Percentiles rank a stretch among this genome's conserved stretches.
phyloP scores from a whole-genome alignment of 2,329 filamentous ascomycete species.

The Tolypocladium amazonense region DNA sequence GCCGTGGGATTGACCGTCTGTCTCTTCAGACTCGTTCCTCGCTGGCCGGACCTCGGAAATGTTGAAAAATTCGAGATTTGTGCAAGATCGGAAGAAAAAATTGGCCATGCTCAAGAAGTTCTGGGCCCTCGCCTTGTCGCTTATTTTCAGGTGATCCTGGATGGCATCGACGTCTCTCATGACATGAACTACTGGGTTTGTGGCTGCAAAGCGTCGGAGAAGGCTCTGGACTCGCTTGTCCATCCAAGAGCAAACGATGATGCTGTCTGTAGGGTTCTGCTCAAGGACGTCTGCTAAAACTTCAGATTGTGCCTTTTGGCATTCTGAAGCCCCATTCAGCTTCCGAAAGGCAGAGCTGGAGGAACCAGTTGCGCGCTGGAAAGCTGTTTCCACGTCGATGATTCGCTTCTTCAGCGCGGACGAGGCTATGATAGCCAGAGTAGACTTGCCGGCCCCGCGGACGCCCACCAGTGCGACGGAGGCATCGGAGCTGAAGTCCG shows the following conservation, averaged over 20 bases:
- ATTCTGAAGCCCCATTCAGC: conserved; percentile 48
- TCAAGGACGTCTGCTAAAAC: conserved; percentile 50
- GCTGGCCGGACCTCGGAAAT: conserved; percentile 43
- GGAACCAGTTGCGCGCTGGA: conserved; percentile 52
- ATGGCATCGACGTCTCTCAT: conserved; percentile 56
- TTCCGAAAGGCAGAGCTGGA: conserved; percentile 55
- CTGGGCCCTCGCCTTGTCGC: conserved; percentile 42
- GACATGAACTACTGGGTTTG: conserved; percentile 62
- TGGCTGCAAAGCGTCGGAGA: conserved; percentile 50
- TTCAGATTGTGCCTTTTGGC: conserved; percentile 51
- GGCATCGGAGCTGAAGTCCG: conserved; percentile 45
- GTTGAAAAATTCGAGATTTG: conserved; percentile 70
- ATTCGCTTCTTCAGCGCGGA: conserved; percentile 58
- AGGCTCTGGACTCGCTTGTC: conserved; percentile 51
- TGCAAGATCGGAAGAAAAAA: conserved; percentile 52
- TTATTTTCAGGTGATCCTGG: conserved; percentile 48
- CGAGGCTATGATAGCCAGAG: conserved; percentile 64
- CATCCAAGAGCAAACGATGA: conserved; percentile 66
- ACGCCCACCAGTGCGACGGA: conserved; percentile 66
- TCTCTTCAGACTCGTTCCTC: not conserved
- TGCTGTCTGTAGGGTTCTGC: conserved; percentile 46
- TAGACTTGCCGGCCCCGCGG: conserved; percentile 65
- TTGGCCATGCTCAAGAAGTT: conserved; percentile 47
- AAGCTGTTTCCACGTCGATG: conserved; percentile 58
- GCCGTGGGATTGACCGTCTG: conserved; percentile 5